Evolutionary conservation across 2,329 filamentous ascomycete species (phyloP).

Genomic region (Arthroderma uncinatum): DNA sequence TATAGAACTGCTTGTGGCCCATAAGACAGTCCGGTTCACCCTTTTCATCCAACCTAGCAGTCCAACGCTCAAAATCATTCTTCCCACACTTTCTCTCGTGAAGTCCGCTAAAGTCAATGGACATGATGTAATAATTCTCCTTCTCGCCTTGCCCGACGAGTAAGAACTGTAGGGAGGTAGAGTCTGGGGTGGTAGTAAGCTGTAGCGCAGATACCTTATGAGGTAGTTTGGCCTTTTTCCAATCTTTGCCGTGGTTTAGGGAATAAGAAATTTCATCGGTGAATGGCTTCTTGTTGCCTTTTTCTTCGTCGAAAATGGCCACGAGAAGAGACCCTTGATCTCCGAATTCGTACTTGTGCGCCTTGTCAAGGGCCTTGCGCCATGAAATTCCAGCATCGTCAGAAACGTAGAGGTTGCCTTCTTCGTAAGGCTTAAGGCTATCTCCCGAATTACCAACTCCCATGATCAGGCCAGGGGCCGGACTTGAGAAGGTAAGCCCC

Average conservation of each 20-base stretch:
- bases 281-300: constrained; percentile 41
- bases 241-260: constrained; percentile 76
- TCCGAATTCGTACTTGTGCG: constrained; percentile 93
- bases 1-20: constrained; percentile 86
- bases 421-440: constrained; percentile 54
- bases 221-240: constrained; percentile 61
- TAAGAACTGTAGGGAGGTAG: constrained; percentile 83
- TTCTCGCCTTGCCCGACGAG: constrained; percentile 52
- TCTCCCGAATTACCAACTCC: constrained; percentile 83
- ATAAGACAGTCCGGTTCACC: constrained; percentile 81
- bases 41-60: constrained; percentile 67
- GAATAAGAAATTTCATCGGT: constrained; percentile 57
- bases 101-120: constrained; percentile 73
- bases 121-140: constrained; percentile 52
- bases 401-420: constrained; percentile 77
- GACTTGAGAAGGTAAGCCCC: constrained; percentile 83
- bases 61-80: constrained; percentile 77
- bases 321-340: constrained; percentile 83
- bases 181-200: constrained; percentile 82
- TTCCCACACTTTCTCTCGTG: constrained; percentile 68
- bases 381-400: constrained; percentile 83
- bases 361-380: constrained; percentile 59
- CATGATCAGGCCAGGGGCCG: constrained; percentile 87
- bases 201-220: constrained; percentile 59
- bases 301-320: constrained; percentile 58